These are phyloP conservation scores for Aspergillus sp. DNA, from an alignment of 2,329 filamentous ascomycete genomes.

Conservation along the genomic window DNA sequence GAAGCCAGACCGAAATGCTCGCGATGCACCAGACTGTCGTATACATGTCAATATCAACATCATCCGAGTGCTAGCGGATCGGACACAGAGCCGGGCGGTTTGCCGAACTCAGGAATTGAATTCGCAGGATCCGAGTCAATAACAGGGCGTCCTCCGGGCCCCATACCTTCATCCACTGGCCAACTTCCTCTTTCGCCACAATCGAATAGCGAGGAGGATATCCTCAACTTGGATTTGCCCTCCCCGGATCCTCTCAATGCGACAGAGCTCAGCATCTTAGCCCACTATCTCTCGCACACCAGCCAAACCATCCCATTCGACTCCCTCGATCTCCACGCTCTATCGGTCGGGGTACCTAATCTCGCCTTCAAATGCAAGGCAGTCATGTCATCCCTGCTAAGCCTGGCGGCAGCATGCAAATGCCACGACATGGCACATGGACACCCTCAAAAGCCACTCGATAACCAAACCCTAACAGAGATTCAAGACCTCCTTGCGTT, in stretches of 20 bases:
- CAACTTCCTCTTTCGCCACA: constrained; percentile 4
- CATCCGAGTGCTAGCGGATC: constrained; percentile 5
- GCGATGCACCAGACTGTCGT: constrained; percentile 34
- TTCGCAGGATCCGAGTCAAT: neutral
- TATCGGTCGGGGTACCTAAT: constrained; percentile 47
- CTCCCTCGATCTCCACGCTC: constrained; percentile 41
- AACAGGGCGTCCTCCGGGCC: constrained; percentile 1
- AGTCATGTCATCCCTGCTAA: constrained; percentile 48
- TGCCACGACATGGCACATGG: constrained; percentile 29
- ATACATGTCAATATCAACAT: constrained; percentile 33
- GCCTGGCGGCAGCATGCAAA: constrained; percentile 46
- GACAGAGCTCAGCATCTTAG: constrained; percentile 41
- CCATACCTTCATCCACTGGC: constrained; percentile 9
- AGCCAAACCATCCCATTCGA: constrained; percentile 41
- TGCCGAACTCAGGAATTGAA: neutral
- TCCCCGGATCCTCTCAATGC: constrained; percentile 15
- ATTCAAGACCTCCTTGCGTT: constrained; percentile 25
- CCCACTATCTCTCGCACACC: constrained; percentile 48
- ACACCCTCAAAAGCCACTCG: neutral
- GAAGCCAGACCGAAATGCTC: constrained; percentile 37
- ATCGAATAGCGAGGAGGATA: constrained; percentile 2
- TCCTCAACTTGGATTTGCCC: neutral
- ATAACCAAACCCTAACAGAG: constrained; percentile 21
- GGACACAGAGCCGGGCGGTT: constrained; percentile 1
- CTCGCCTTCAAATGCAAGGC: constrained; percentile 43